Evolutionary conservation across 2,329 filamentous ascomycete species (phyloP), one percentile per base, ranked within the genome.

Genomic region (Beauveria brongniartii): DNA sequence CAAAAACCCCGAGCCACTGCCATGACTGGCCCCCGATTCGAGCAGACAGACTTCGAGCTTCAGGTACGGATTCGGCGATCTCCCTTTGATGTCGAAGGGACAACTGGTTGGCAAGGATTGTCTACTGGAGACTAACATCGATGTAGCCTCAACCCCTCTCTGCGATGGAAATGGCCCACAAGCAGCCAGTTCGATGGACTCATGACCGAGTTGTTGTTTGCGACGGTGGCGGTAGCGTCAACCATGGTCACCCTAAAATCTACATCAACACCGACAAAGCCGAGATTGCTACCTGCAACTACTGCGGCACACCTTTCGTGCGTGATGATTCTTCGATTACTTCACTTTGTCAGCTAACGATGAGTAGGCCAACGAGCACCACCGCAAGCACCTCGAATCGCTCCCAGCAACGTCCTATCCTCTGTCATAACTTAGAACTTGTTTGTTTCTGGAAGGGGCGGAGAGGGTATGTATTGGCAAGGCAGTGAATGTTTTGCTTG

Each of bases 201-300:
- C 88, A 96, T 72, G 83, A 90, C 65, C 84, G 87, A 64, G 76
- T 90, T 54, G 93, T 95, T 56, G 86, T 87, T 50, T 99, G 94
- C 73, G 92, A 97, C 70, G 94, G 94, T 62, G 94, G 93, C 62
- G 92, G 92, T 67, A 53, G 51, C 51, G 88, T 92, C 50, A 88
- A 92, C 37, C 79, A 90, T 60, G 94, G 94, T 48, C 94, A 99
- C 75, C 94, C 94, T 55, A 85, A 85, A 71, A 89, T 99, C 77
- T 99, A 92, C 75, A 99, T 99, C 84, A 99, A 99, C 78, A 88
- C 90, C 67, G 94, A 99, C 78, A 97, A 97, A 82, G 90, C 94
- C 48, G 87, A 97, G 80, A 96, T 99, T 69, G 85, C 85, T 75
- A 80, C 81, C 73, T 99, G 94, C 81, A 88, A 83, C 71, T 99